A percentile compares a stretch with the other conserved stretches of the same genome.
Conservation (phyloP, 2,329 filamentous ascomycete species). For the Paecilomyces variotii region DNA sequence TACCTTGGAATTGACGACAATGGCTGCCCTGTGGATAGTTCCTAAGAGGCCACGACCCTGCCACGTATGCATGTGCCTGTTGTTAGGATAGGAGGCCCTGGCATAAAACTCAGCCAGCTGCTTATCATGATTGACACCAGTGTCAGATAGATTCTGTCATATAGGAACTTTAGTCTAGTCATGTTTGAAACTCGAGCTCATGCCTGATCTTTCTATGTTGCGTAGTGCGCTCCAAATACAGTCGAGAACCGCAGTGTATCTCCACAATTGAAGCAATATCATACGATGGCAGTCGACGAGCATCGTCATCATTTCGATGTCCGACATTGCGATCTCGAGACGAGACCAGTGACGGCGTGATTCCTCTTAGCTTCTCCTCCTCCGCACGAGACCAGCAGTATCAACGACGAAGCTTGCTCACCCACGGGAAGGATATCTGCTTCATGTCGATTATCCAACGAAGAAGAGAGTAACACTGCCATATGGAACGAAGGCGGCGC, state of each 20-base stretch:
- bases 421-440: too few species aligned
- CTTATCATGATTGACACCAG: not conserved
- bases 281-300: not conserved
- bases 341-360: not conserved
- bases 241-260: not conserved
- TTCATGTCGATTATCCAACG: too few species aligned
- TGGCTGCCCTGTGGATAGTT: not conserved
- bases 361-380: conserved; percentile 7
- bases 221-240: not conserved
- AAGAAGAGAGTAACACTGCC: conserved; percentile 19
- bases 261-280: not conserved
- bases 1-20: not conserved
- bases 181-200: too few species aligned
- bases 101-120: not conserved
- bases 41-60: not conserved
- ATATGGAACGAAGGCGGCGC: conserved; percentile 33
- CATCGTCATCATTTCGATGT: too few species aligned
- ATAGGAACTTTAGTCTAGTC: not conserved
- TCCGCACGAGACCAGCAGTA: conserved; percentile 6
- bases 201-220: not conserved
- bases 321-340: not conserved
- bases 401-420: too few species aligned
- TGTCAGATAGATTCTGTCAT: not conserved
- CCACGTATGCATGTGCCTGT: not conserved
- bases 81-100: not conserved